Base-by-base conservation (phyloP, 1,139 yeast genomes). In the Candida labiduridarum region DNA sequence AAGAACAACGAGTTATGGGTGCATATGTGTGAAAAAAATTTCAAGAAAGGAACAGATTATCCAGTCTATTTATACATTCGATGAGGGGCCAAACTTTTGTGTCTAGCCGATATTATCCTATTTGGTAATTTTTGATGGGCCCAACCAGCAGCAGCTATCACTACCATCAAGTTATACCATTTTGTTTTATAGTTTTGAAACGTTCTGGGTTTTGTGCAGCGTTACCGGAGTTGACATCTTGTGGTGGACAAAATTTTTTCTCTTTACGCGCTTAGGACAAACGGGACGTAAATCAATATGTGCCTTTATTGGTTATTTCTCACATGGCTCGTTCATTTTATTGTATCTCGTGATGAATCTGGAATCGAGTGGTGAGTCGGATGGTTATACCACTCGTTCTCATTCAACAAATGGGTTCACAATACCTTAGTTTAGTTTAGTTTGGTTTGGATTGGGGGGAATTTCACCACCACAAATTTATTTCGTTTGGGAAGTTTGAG, bases 91-190 rank as follows among this genome's bases (percentile, higher is more conserved):
- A 4, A 6, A 8, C 9, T 25, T 35, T 35, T 35, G 39, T 35
- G 39, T 35, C n/a, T 19, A 16, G 39, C 39, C 39, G 39, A 35
- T 35, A 35, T 35, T 35, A 35, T 35, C 39, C 39, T 8, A 8
- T 8, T 34, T 34, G 18, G 5, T 34, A 6, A 9, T 9, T n/a
- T 34, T 34, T 10, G 9, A 14, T 34, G 36, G 36, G 11, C 18
- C 36, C 36, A 34, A 34, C 34, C 15, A 34, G 16, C 29, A 25
- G 18, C 8, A n/a, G 16, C 16, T 33, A 34, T 34, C 36, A 34
- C 19, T 31, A 34, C 19, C 36, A 34, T 14, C 36, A 34, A 6
- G 11, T 14, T 6, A 34, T 14, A n/a, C 16, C 11, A 34, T 14
- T 34, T 34, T 34, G 4, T 33, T 34, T 34, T 34, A 7, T 30